Evolutionary conservation across 2,329 filamentous ascomycete species (phyloP).

Genomic region (Bipolaris bicolor): DNA sequence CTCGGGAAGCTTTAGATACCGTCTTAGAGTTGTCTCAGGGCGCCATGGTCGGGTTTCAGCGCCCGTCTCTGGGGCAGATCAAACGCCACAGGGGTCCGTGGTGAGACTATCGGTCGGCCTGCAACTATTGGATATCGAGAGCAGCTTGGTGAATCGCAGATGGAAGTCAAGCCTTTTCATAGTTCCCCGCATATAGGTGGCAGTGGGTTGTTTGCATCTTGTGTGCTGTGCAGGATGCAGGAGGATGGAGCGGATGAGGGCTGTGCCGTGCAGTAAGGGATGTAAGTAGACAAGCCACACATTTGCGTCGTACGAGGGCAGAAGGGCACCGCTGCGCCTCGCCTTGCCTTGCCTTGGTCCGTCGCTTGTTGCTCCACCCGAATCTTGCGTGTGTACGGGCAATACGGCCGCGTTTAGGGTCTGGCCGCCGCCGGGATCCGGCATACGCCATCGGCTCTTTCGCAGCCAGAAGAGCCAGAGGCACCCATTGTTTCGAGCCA

Average conservation of each 20-base stretch:
- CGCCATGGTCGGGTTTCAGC: slow-evolving; percentile 42
- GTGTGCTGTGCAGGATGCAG: neutral
- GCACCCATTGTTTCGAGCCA: slow-evolving; percentile 27
- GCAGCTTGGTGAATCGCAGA: slow-evolving; percentile 2
- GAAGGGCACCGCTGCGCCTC: slow-evolving; percentile 25
- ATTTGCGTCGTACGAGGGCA: neutral
- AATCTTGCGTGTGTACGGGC: neutral
- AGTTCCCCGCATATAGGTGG: slow-evolving; percentile 27
- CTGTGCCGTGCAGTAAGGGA: too few species aligned
- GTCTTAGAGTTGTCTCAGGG: slow-evolving; percentile 48
- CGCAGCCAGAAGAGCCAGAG: slow-evolving; percentile 1
- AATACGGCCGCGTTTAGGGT: slow-evolving; percentile 7
- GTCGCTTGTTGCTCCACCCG: slow-evolving; percentile 5
- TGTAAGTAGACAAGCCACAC: slow-evolving; percentile 20
- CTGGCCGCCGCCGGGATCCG: slow-evolving; percentile 9
- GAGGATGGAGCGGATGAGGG: slow-evolving; percentile 3
- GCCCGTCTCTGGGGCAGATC: slow-evolving; percentile 36
- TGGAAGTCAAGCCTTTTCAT: slow-evolving; percentile 8
- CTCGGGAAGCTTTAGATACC: slow-evolving; percentile 30
- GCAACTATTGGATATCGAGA: slow-evolving; percentile 21
- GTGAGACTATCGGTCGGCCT: slow-evolving; percentile 28
- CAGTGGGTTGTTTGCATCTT: neutral
- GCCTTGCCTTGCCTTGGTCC: slow-evolving; percentile 6
- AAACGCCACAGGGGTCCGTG: slow-evolving; percentile 36
- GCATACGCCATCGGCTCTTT: slow-evolving; percentile 9